Conservation (phyloP, 352 stramenopile genomes). For the Pseudoperonospora humuli region DNA sequence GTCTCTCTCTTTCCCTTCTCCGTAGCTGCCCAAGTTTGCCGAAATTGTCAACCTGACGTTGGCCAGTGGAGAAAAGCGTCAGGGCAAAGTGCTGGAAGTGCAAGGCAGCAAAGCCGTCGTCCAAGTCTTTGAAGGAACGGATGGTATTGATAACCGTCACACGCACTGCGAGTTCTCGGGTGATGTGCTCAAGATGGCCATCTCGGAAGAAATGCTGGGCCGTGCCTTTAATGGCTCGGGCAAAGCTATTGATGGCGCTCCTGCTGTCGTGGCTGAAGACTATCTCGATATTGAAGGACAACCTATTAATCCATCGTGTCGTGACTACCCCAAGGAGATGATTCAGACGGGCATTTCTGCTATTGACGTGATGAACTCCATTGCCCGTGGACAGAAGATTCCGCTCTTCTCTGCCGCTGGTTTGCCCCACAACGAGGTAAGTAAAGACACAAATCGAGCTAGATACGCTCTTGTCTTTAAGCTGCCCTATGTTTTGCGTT, state of each 20-base stretch:
- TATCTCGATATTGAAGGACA: slow-evolving; percentile 99
- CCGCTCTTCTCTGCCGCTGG: slow-evolving; percentile 98
- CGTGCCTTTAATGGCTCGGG: slow-evolving; percentile 96
- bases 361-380: slow-evolving; percentile 99
- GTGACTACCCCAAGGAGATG: slow-evolving; percentile 99
- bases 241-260: slow-evolving; percentile 96
- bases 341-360: slow-evolving; percentile 99
- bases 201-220: slow-evolving; percentile 98
- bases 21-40: slow-evolving; percentile 92
- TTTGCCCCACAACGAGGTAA: slow-evolving; percentile 96
- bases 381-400: slow-evolving; percentile 99
- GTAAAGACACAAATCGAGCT: background rate
- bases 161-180: slow-evolving; percentile 98
- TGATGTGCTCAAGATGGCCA: slow-evolving; percentile 98
- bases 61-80: slow-evolving; percentile 92
- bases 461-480: background rate
- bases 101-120: slow-evolving; percentile 93
- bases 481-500: slow-evolving; percentile 2
- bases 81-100: slow-evolving; percentile 94
- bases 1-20: slow-evolving; percentile 1
- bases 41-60: slow-evolving; percentile 99
- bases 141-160: slow-evolving; percentile 98
- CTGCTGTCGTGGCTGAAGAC: slow-evolving; percentile 96
- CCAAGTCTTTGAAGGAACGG: slow-evolving; percentile 98
- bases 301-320: slow-evolving; percentile 98